Conservation (phyloP, 2,329 filamentous ascomycete species). For the Colletotrichum lini region DNA sequence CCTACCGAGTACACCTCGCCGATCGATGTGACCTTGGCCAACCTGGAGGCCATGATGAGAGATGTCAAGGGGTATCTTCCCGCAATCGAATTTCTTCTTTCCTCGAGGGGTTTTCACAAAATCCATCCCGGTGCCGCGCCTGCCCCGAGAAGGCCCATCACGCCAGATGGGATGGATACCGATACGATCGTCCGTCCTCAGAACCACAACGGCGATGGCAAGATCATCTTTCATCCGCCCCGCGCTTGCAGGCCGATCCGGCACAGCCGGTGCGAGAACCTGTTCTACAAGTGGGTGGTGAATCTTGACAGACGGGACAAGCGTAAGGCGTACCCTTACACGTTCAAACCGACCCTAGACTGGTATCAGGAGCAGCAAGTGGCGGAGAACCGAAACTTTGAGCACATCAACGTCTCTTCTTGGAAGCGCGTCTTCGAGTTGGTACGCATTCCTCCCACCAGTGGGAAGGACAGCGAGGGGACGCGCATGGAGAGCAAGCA, state of each 20-base stretch:
- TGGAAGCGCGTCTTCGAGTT: constrained; percentile 59
- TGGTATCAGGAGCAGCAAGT: constrained; percentile 66
- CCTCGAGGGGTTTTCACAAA: constrained; percentile 55
- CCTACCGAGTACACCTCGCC: constrained; percentile 47
- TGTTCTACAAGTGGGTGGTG: constrained; percentile 57
- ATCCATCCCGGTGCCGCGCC: constrained; percentile 44
- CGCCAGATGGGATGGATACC: constrained; percentile 33
- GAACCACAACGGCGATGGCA: constrained; percentile 45
- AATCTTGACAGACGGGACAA: constrained; percentile 42
- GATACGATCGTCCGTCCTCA: constrained; percentile 26
- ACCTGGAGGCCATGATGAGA: constrained; percentile 51
- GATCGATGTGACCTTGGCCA: constrained; percentile 60
- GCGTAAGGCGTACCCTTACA: constrained; percentile 53
- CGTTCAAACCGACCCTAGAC: constrained; percentile 62
- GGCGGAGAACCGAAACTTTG: constrained; percentile 62
- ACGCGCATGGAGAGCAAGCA: background rate
- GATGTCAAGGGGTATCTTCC: constrained; percentile 57
- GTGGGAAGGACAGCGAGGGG: background rate
- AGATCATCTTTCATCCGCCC: constrained; percentile 65
- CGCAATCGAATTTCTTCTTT: constrained; percentile 47
- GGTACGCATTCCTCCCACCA: background rate
- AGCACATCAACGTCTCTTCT: constrained; percentile 62
- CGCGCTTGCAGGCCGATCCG: constrained; percentile 45
- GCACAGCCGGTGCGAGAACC: constrained; percentile 58
- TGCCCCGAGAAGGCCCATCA: background rate